A percentile compares a stretch with the other conserved stretches of the same genome.
Evolutionary conservation across 495 filamentous ascomycete genomes (phyloP).

Genomic region (Evernia prunastri): DNA sequence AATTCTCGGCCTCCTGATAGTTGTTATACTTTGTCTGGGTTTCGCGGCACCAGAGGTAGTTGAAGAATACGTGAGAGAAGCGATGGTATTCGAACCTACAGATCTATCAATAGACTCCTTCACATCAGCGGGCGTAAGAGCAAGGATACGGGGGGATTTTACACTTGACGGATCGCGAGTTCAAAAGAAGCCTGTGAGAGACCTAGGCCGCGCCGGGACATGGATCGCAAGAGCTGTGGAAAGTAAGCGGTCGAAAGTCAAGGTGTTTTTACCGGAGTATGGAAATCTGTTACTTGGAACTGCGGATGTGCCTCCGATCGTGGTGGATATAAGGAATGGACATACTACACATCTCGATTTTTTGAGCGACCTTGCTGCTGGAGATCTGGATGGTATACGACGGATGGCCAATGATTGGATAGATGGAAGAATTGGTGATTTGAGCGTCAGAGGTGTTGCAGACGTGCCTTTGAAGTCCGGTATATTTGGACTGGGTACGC

Average conservation of each 20-base stretch:
- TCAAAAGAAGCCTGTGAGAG: slow-evolving; percentile 57
- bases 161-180: slow-evolving; percentile 70
- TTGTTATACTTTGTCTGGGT: slow-evolving; percentile 52
- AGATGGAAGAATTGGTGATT: slow-evolving; percentile 59
- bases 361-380: slow-evolving; percentile 64
- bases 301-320: slow-evolving; percentile 65
- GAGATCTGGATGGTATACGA: slow-evolving; percentile 69
- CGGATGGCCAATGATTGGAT: slow-evolving; percentile 84
- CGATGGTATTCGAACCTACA: slow-evolving; percentile 70
- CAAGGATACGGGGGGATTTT: slow-evolving; percentile 74
- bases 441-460: slow-evolving; percentile 65
- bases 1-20: slow-evolving; percentile 41
- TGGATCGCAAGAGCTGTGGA: slow-evolving; percentile 73
- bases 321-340: slow-evolving; percentile 68
- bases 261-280: slow-evolving; percentile 81
- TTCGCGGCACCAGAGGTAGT: slow-evolving; percentile 76
- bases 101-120: slow-evolving; percentile 77
- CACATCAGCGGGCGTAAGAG: slow-evolving; percentile 65
- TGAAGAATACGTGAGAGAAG: slow-evolving; percentile 78
- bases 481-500: slow-evolving; percentile 65
- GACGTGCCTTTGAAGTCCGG: slow-evolving; percentile 68
- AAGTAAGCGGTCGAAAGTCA: slow-evolving; percentile 59
- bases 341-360: slow-evolving; percentile 71
- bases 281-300: slow-evolving; percentile 69
- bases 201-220: slow-evolving; percentile 69